Conservation (phyloP, 106 monocot species). For the Amphibolis antarctica region DNA sequence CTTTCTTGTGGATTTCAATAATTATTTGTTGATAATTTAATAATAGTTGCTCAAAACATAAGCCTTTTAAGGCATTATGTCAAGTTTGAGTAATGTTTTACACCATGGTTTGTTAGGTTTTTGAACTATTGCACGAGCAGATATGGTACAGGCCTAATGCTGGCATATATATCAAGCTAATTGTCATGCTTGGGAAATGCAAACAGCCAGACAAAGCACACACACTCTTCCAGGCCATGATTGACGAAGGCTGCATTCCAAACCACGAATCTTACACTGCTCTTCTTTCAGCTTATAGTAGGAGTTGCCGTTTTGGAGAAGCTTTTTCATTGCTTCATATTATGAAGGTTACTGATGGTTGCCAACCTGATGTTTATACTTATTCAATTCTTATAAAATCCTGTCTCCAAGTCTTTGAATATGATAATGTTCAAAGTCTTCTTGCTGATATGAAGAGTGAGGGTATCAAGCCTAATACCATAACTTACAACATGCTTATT, state of each 20-base stretch:
- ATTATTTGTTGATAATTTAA: no score
- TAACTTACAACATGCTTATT: slow-evolving; percentile 87
- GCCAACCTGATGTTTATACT: slow-evolving; percentile 85
- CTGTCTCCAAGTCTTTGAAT: slow-evolving; percentile 51
- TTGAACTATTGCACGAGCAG: slow-evolving; percentile 86
- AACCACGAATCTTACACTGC: slow-evolving; percentile 91
- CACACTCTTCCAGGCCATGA: slow-evolving; percentile 66
- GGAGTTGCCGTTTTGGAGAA: slow-evolving; percentile 67
- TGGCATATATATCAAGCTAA: slow-evolving; percentile 91
- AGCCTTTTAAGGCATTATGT: background rate
- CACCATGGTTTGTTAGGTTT: slow-evolving; percentile 38
- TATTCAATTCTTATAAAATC: slow-evolving; percentile 95
- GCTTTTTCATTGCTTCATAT: slow-evolving; percentile 65
- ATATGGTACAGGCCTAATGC: slow-evolving; percentile 81
- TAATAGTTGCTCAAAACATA: background rate
- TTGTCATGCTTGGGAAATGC: slow-evolving; percentile 98
- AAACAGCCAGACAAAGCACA: slow-evolving; percentile 84
- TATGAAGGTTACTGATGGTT: slow-evolving; percentile 75
- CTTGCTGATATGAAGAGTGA: slow-evolving; percentile 54
- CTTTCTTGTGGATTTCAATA: background rate
- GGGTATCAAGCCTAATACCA: slow-evolving; percentile 58
- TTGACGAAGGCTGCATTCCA: slow-evolving; percentile 72
- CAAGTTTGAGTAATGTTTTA: background rate
- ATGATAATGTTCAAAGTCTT: slow-evolving; percentile 60
- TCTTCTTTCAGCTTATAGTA: slow-evolving; percentile 84